Evolutionary conservation across 345 rosid species (phyloP).

Genomic region (Eucalyptus rudis): DNA sequence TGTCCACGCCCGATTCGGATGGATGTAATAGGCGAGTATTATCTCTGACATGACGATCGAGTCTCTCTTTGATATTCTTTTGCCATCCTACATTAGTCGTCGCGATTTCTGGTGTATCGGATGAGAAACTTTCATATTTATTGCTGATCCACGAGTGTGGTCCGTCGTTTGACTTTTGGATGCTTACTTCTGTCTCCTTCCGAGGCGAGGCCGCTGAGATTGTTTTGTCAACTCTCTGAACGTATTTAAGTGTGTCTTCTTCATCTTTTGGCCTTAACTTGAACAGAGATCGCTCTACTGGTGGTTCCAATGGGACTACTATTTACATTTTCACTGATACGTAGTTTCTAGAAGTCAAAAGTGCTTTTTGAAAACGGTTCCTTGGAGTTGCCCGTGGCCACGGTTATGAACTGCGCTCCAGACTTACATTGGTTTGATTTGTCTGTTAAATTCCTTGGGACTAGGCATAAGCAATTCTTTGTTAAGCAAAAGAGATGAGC

Average conservation of each 20-base stretch:
- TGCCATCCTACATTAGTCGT: not conserved
- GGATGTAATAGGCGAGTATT: not conserved
- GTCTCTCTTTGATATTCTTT: not conserved
- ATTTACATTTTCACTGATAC: not conserved
- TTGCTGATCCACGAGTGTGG: not conserved
- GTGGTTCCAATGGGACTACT: not conserved
- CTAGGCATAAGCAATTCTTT: not conserved
- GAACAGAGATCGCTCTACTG: not conserved
- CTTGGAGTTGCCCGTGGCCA: not conserved
- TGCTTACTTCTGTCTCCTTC: not conserved
- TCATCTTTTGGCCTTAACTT: not conserved
- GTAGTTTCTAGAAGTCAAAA: not conserved
- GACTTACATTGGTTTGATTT: not conserved
- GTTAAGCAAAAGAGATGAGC: not conserved
- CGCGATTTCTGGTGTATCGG: not conserved
- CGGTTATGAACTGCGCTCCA: not conserved
- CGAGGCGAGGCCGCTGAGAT: not conserved
- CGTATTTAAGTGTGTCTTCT: not conserved
- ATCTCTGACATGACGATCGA: not conserved
- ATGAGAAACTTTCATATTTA: not conserved
- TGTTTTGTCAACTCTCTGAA: not conserved
- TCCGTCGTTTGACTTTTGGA: not conserved
- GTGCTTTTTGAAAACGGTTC: not conserved
- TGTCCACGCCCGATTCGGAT: not conserved
- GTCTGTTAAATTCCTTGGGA: not conserved